These are phyloP conservation scores for Phoma sp. DNA, from an alignment of 2,329 filamentous ascomycete species.

Conservation along the genomic window DNA sequence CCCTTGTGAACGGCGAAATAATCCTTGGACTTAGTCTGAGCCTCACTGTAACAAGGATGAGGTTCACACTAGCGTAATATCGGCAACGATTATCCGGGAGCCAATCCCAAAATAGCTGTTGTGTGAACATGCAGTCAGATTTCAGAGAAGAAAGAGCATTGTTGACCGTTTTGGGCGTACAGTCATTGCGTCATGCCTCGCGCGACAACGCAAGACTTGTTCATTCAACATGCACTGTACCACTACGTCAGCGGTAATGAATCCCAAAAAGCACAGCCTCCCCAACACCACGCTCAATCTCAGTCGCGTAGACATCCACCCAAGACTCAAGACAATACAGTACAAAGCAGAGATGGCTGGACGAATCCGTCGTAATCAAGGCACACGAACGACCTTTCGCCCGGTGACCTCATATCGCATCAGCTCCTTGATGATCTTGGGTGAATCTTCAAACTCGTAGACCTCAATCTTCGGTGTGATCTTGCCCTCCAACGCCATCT, in stretches of 20 bases:
- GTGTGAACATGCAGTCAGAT: too few species aligned
- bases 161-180: too few species aligned
- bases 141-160: too few species aligned
- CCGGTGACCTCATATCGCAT: conserved; percentile 45
- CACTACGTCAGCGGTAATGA: background rate
- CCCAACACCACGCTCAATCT: background rate
- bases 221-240: too few species aligned
- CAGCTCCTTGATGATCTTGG: conserved; percentile 44
- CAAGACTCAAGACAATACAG: background rate
- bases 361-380: conserved; percentile 7
- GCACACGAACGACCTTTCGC: conserved; percentile 44
- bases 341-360: background rate
- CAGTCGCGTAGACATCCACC: background rate
- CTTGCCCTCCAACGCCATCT: conserved; percentile 52
- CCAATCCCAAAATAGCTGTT: too few species aligned
- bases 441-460: conserved; percentile 44
- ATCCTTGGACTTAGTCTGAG: too few species aligned
- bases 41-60: too few species aligned
- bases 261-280: background rate
- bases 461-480: conserved; percentile 48
- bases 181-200: too few species aligned
- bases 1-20: background rate
- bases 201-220: too few species aligned
- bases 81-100: too few species aligned
- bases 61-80: too few species aligned